Conservation (phyloP, 768 basidiomycete genomes). For the Calvatia gigantea region DNA sequence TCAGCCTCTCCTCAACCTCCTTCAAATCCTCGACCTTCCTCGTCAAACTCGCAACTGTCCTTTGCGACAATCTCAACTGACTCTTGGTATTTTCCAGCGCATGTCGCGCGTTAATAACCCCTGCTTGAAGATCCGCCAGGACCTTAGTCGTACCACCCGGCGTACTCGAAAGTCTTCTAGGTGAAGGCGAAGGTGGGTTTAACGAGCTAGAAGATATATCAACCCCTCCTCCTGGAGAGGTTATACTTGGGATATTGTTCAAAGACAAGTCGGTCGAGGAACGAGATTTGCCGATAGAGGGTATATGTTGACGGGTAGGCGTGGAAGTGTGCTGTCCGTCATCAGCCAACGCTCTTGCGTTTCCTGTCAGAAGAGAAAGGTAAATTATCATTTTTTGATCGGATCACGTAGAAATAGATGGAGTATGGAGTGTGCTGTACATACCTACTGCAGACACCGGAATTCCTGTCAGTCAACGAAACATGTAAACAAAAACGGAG, state of each 20-base stretch:
- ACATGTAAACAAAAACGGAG: constrained; percentile 14
- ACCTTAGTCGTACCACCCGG: constrained; percentile 86
- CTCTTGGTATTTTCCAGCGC: constrained; percentile 85
- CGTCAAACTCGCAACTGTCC: constrained; percentile 80
- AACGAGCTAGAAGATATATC: constrained; percentile 32
- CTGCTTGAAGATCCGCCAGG: constrained; percentile 81
- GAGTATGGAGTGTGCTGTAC: constrained; percentile 17
- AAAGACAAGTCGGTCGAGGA: constrained; percentile 3
- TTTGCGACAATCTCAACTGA: constrained; percentile 77
- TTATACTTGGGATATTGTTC: constrained; percentile 1
- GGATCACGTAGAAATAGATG: neutral
- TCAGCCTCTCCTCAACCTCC: constrained; percentile 76
- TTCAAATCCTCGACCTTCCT: constrained; percentile 87
- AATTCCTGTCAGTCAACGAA: constrained; percentile 48
- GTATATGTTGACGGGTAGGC: constrained; percentile 27
- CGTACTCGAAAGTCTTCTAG: constrained; percentile 53
- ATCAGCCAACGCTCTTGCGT: constrained; percentile 80
- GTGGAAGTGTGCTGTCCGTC: constrained; percentile 52
- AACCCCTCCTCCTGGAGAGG: constrained; percentile 11
- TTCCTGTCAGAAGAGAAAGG: constrained; percentile 46
- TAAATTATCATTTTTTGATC: constrained; percentile 14
- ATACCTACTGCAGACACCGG: constrained; percentile 75
- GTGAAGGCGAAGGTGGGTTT: constrained; percentile 42
- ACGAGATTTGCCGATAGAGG: constrained; percentile 19
- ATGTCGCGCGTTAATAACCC: constrained; percentile 72